Evolutionary conservation across 257 asterid genomes (phyloP), one percentile per base, ranked within the genome.

Genomic region (Nicotiana sylvestris): DNA sequence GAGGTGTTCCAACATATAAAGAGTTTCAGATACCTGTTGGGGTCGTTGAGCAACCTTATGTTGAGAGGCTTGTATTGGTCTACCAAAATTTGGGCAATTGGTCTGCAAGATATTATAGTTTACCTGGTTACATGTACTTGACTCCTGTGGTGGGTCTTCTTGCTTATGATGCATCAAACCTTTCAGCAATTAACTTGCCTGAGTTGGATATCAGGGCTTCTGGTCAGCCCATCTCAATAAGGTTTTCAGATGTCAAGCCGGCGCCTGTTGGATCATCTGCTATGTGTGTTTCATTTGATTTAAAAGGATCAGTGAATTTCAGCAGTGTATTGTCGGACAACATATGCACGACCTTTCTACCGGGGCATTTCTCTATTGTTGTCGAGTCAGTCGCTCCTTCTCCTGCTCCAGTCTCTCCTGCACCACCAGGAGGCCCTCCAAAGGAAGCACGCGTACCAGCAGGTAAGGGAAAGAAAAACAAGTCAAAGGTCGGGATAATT

Each of bases 301-400:
- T 88, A 12, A 84, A 87, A 9, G 95, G 95, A 16, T 60, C 87
- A 16, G 74, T 87, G 74, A 85, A 80, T 86, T 87, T 93, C 84
- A 89, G 88, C 85, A 79, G 87, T 62, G 81, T 92, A 83, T 43
- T 82, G 72, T 79, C 90, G 0, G 91, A 81, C 80, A 86, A 83
- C 74, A 84, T 83, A 0, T 91, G 97, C 80, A 82, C 89, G 2
- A 85, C 94, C 3, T 88, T 87, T 85, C 85, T 78, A 32, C 90
- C 89, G 84, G 98, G 97, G 33, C 97, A 94, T 77, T 90, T 91
- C 87, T 91, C 96, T 13, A 83, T 94, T 60, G 96, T 89, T 27
- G 88, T 90, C 5, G 89, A 88, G 81, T 87, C 91, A 33, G 64
- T 66, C 27, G 90, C 87, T n/a, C 90, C 86, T n/a, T 65, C 89